Evolutionary conservation across 2,329 filamentous ascomycete genomes (phyloP), one percentile per base, ranked within the genome.

Genomic region (Blastomyces emzantsi): DNA sequence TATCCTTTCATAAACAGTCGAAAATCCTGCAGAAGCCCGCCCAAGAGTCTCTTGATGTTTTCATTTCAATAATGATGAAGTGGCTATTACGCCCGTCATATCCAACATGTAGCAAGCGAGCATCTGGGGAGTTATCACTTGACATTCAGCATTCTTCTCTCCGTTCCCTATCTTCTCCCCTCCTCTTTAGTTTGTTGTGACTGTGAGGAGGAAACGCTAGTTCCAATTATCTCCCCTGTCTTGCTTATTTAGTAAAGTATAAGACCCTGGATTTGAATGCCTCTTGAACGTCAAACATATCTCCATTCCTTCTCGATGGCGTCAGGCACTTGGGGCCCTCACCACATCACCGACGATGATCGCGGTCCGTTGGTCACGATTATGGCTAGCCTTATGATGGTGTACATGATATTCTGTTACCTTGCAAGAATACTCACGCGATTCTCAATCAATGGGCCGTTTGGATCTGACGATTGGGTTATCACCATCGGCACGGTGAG

Each of bases 381-480:
- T 41, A 64, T 65, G 15, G 61, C 66, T 4, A 64, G 52, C 9
- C 30, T 67, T 15, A 59, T 66, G 33, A 64, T 65, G 64, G 64
- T 64, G 13, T 67, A 67, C 47, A 66, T 62, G 57, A 62, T 67
- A 51, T 55, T 67, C 2, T 66, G 65, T 47, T 66, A 63, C 51
- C 51, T 66, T 30, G 64, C 64, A 28, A 64, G 66, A 41, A 19
- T 67, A 39, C 19, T 64, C 33, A 64, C 65, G 49, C 62, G 66
- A 58, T 52, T 65, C 36, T 66, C 66, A 11, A 65, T 67, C 45
- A 67, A 67, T 43, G 66, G 65, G 25, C 66, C 66, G 9, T 60
- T 67, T 54, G 63, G 65, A 19, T 33, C 47, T 25, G 66, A 67
- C 36, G 66, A 67, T 57, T 65, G 61, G 58, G 57, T 63, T n/a